Evolutionary conservation across 495 filamentous ascomycete genomes (phyloP).

Genomic region (Annulohypoxylon nitens): DNA sequence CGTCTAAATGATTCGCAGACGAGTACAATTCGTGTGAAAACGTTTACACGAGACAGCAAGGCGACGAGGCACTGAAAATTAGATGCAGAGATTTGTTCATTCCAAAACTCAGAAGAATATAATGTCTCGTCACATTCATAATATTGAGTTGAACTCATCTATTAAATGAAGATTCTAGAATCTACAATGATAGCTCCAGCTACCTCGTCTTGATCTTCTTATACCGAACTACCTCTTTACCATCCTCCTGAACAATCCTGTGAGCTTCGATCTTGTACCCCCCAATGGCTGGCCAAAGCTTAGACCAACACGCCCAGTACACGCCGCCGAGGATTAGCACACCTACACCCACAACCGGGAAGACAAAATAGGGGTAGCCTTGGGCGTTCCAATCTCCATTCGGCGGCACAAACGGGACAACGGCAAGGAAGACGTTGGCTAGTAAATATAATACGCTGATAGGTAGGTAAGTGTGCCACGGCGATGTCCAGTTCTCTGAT

Average conservation of each 20-base stretch:
- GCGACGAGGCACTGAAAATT: neutral
- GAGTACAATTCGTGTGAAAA: neutral
- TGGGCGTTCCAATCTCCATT: slow-evolving; percentile 64
- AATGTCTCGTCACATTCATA: no score
- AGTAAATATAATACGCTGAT: slow-evolving; percentile 60
- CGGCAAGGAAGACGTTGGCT: slow-evolving; percentile 64
- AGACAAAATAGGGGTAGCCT: slow-evolving; percentile 65
- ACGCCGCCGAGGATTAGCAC: slow-evolving; percentile 62
- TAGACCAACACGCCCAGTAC: slow-evolving; percentile 66
- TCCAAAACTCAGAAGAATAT: no score
- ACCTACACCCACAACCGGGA: slow-evolving; percentile 64
- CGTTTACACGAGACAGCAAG: neutral
- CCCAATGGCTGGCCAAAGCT: slow-evolving; percentile 58
- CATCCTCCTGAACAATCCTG: slow-evolving; percentile 55
- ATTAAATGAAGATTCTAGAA: no score
- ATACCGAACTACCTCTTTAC: slow-evolving; percentile 61
- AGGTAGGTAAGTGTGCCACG: slow-evolving; percentile 59
- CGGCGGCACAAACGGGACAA: slow-evolving; percentile 65
- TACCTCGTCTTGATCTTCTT: slow-evolving; percentile 52
- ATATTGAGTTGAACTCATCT: no score
- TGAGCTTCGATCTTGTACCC: slow-evolving; percentile 62
- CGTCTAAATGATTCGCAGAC: neutral
- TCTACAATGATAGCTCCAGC: neutral
- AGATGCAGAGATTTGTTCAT: no score
- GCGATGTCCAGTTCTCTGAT: slow-evolving; percentile 58